Evolutionary conservation across 129 eudicot genomes (phyloP).

Genomic region (Tagetes patula): DNA sequence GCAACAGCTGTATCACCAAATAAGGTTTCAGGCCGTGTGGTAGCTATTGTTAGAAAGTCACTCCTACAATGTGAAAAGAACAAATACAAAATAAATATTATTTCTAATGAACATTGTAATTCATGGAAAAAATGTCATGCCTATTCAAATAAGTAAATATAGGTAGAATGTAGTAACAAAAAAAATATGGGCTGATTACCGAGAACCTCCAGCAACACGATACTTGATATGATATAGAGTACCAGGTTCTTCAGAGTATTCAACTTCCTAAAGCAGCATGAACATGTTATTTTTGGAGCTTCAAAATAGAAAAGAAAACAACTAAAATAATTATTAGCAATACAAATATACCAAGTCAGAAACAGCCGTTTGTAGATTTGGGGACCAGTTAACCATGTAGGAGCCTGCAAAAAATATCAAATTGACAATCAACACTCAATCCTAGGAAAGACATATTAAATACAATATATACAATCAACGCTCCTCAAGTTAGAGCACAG

Average conservation of each 20-base stretch:
- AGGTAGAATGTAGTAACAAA: constrained; percentile 1
- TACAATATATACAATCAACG: no score
- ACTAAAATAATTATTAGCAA: constrained; percentile 11
- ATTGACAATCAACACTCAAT: no score
- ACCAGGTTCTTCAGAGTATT: constrained; percentile 99
- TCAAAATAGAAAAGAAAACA: not conserved
- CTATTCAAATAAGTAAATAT: constrained; percentile 11
- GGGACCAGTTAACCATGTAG: constrained; percentile 99
- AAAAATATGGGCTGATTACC: constrained; percentile 36
- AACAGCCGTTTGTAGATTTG: constrained; percentile 94
- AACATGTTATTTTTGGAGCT: constrained; percentile 16
- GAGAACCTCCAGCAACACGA: constrained; percentile 98
- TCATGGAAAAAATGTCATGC: not conserved
- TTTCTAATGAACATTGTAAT: not conserved
- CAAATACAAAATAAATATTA: not conserved
- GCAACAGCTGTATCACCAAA: constrained; percentile 98
- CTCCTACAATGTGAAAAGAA: constrained; percentile 41
- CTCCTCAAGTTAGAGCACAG: no score
- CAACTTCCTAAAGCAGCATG: constrained; percentile 71
- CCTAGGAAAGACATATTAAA: no score
- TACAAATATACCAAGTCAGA: constrained; percentile 80
- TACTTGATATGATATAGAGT: constrained; percentile 83
- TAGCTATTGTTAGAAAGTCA: constrained; percentile 88
- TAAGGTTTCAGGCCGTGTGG: constrained; percentile 95
- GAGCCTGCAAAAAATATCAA: constrained; percentile 63